Conservation (phyloP, 495 filamentous ascomycete genomes). For the Delitschia confertaspora region DNA sequence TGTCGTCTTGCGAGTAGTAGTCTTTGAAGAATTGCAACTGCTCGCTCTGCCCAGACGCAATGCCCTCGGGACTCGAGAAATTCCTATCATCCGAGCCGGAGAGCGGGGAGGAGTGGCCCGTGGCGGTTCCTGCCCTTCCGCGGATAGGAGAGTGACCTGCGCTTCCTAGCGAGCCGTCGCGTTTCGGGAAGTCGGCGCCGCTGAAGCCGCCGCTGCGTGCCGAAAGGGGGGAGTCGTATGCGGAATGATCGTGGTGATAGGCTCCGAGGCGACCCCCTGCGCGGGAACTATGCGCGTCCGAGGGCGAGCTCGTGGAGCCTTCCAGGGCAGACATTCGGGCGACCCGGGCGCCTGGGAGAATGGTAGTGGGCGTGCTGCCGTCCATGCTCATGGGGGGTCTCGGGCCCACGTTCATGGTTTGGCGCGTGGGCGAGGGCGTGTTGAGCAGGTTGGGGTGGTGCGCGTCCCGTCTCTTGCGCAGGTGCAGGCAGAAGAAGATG, state of each 20-base stretch:
- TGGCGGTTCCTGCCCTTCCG: conserved; percentile 53
- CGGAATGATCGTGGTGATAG: conserved; percentile 73
- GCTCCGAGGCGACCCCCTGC: conserved; percentile 34
- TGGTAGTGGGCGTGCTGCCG: conserved; percentile 40
- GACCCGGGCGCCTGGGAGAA: conserved; percentile 79
- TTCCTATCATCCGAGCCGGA: conserved; percentile 52
- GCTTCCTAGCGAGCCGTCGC: conserved; percentile 85
- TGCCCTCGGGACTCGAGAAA: conserved; percentile 71
- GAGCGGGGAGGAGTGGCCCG: conserved; percentile 65
- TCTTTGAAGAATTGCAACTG: conserved; percentile 94
- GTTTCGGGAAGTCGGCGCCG: conserved; percentile 55
- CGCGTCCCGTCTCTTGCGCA: conserved; percentile 50
- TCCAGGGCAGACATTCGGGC: conserved; percentile 94
- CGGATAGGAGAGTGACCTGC: conserved; percentile 67
- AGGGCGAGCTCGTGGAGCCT: conserved; percentile 32
- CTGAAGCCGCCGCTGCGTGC: conserved; percentile 47
- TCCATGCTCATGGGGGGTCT: conserved; percentile 32
- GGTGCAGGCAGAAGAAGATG: conserved; percentile 45
- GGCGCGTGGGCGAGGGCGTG: conserved; percentile 72
- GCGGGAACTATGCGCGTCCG: conserved; percentile 21
- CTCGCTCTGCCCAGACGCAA: conserved; percentile 86
- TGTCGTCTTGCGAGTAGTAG: conserved; percentile 96
- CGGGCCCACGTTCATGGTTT: conserved; percentile 37
- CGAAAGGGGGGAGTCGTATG: conserved; percentile 70
- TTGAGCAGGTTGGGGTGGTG: conserved; percentile 65